A percentile compares a stretch with the other conserved stretches of the same genome.
Conservation (phyloP, 495 filamentous ascomycete species). For the Talaromyces trachyspermus region DNA sequence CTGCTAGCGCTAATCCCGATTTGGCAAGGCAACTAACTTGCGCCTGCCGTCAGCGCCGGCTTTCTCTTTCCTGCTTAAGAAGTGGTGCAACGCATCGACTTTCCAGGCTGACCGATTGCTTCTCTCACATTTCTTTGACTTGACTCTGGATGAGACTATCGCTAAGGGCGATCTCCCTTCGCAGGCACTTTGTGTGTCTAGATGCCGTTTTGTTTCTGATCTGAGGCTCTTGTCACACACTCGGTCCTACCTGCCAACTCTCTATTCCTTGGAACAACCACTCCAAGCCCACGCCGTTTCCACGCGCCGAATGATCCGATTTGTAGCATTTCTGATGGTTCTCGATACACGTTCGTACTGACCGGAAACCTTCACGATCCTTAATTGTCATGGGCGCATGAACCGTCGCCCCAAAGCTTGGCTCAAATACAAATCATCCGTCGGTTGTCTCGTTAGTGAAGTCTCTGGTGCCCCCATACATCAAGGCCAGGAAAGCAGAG, state of each 20-base stretch:
- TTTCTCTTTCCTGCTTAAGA: too few relatives aligned
- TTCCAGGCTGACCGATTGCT: too few relatives aligned
- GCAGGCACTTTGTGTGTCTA: too few relatives aligned
- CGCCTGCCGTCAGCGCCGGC: slow-evolving; percentile 2
- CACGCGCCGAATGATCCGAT: neutral
- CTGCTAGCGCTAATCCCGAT: neutral
- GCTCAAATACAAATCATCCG: too few relatives aligned
- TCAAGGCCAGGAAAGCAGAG: neutral
- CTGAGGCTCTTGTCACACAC: too few relatives aligned
- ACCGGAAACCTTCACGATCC: neutral
- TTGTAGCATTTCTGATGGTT: neutral
- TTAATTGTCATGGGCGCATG: neutral
- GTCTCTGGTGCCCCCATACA: neutral
- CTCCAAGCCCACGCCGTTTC: too few relatives aligned
- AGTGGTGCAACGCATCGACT: too few relatives aligned
- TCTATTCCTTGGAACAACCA: neutral
- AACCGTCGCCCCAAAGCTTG: too few relatives aligned
- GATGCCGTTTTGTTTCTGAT: too few relatives aligned
- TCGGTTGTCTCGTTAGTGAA: neutral
- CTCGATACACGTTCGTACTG: neutral
- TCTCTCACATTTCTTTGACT: neutral
- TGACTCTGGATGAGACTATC: too few relatives aligned
- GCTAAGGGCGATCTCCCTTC: too few relatives aligned
- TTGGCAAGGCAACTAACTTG: neutral
- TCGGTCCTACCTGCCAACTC: too few relatives aligned